Conservation (phyloP, 192 early-diverging fungal genomes). For the Entophlyctis luteolus region DNA sequence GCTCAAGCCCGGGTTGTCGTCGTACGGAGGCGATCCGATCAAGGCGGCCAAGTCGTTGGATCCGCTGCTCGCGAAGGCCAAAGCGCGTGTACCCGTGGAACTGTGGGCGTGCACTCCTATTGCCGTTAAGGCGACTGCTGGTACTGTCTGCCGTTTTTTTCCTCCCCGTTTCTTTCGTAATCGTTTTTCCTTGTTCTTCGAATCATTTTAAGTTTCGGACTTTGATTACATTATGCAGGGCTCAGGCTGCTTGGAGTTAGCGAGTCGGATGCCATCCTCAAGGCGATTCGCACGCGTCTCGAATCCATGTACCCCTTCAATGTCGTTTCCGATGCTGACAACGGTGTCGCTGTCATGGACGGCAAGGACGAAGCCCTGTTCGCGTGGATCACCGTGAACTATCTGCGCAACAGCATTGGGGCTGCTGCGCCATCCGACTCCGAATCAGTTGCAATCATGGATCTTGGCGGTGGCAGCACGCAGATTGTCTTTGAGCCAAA, state of each 20-base stretch:
- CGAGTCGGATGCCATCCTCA: conserved; percentile 71
- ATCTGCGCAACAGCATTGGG: conserved; percentile 69
- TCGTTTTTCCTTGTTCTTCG: no score
- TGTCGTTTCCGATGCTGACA: conserved; percentile 49
- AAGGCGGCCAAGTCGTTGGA: conserved; percentile 81
- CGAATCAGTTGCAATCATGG: conserved; percentile 84
- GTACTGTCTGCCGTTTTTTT: background rate
- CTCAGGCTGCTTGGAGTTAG: conserved; percentile 71
- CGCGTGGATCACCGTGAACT: conserved; percentile 98
- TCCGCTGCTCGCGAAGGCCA: conserved; percentile 68
- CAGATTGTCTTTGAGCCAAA: conserved; percentile 95
- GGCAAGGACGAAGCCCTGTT: conserved; percentile 97
- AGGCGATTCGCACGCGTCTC: conserved; percentile 64
- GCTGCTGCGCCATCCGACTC: conserved; percentile 36
- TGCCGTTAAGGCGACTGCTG: conserved; percentile 94
- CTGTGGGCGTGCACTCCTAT: conserved; percentile 80
- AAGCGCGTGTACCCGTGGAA: conserved; percentile 65
- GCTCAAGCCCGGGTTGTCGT: conserved; percentile 79
- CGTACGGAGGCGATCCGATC: conserved; percentile 61
- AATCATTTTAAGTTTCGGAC: background rate
- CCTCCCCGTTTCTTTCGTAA: no score
- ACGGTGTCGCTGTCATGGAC: conserved; percentile 87
- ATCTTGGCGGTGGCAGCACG: conserved; percentile 94
- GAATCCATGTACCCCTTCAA: conserved; percentile 77
- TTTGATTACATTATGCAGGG: conserved; percentile 24